A percentile compares a stretch with the other conserved stretches of the same genome.
Conservation (phyloP, 805 yeast species). For the Kluyveromyces starmeri region DNA sequence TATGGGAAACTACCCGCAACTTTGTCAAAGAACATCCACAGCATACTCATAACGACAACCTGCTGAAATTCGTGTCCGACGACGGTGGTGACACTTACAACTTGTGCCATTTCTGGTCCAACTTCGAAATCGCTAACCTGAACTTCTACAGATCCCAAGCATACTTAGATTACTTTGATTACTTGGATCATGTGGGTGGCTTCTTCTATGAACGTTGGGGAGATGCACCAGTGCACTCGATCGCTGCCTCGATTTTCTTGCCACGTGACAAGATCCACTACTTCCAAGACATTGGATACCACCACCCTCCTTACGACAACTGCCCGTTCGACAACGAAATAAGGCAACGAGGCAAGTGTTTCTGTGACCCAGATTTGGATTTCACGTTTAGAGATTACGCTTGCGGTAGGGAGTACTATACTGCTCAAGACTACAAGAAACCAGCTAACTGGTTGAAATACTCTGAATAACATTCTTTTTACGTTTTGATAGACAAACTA, state of each 20-base stretch:
- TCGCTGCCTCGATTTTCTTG: constrained; percentile 74
- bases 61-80: constrained; percentile 63
- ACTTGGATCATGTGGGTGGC: constrained; percentile 77
- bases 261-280: constrained; percentile 64
- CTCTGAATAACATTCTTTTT: too few relatives aligned
- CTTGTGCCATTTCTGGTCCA: constrained; percentile 83
- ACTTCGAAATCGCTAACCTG: constrained; percentile 72
- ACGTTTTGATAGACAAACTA: too few relatives aligned
- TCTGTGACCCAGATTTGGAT: constrained; percentile 60
- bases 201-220: constrained; percentile 93
- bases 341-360: constrained; percentile 58
- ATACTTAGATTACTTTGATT: constrained; percentile 60
- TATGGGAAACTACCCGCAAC: constrained; percentile 65
- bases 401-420: constrained; percentile 58
- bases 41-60: constrained; percentile 48
- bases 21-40: constrained; percentile 55
- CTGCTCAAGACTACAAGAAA: constrained; percentile 44
- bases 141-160: constrained; percentile 69
- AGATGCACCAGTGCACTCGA: constrained; percentile 87
- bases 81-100: constrained; percentile 66
- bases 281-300: constrained; percentile 81
- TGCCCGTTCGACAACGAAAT: constrained; percentile 62
- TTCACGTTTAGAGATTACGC: constrained; percentile 71
- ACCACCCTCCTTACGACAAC: constrained; percentile 70
- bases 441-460: constrained; percentile 66